A percentile compares a stretch with the other conserved stretches of the same genome.
phyloP scores from a whole-genome alignment of 768 basidiomycete species.

The Boletus sp. region DNA sequence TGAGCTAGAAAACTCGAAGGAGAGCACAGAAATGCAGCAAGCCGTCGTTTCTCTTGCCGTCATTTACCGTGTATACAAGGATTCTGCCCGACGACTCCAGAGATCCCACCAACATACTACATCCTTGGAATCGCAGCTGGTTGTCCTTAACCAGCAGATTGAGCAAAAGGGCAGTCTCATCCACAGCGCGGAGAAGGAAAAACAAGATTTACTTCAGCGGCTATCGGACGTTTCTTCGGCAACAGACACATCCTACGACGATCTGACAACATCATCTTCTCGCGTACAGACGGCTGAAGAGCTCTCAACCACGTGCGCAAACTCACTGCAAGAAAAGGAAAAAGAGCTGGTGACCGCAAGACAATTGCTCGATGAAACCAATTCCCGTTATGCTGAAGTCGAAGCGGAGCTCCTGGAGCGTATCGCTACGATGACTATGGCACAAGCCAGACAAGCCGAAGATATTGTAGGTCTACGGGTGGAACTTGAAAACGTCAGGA shows the following conservation, averaged over 20 bases:
- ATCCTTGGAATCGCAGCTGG: slow-evolving; percentile 21
- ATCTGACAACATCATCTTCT: background rate
- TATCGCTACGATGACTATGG: slow-evolving; percentile 19
- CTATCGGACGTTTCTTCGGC: slow-evolving; percentile 5
- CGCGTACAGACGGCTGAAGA: slow-evolving; percentile 2
- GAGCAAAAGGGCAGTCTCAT: slow-evolving; percentile 5
- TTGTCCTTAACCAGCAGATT: slow-evolving; percentile 14
- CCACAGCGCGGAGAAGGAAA: slow-evolving; percentile 9
- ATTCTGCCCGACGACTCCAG: slow-evolving; percentile 12
- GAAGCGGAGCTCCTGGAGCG: slow-evolving; percentile 34
- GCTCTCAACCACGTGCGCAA: background rate
- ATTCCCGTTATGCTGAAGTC: slow-evolving; percentile 33
- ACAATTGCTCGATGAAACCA: slow-evolving; percentile 33
- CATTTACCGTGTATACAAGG: slow-evolving; percentile 18
- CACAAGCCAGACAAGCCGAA: slow-evolving; percentile 8
- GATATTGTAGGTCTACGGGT: slow-evolving; percentile 21
- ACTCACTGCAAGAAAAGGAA: slow-evolving; percentile 36
- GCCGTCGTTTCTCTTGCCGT: slow-evolving; percentile 25
- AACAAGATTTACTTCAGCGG: slow-evolving; percentile 9
- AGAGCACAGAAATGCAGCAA: slow-evolving; percentile 12
- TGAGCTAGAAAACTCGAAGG: slow-evolving; percentile 7
- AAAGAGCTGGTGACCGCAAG: slow-evolving; percentile 37
- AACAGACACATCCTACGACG: background rate
- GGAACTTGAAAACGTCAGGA: slow-evolving; percentile 26
- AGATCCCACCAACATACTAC: slow-evolving; percentile 1